A percentile compares a stretch with the other conserved stretches of the same genome.
phyloP scores from a whole-genome alignment of 2,329 filamentous ascomycete species.

The Lomentospora prolificans region DNA sequence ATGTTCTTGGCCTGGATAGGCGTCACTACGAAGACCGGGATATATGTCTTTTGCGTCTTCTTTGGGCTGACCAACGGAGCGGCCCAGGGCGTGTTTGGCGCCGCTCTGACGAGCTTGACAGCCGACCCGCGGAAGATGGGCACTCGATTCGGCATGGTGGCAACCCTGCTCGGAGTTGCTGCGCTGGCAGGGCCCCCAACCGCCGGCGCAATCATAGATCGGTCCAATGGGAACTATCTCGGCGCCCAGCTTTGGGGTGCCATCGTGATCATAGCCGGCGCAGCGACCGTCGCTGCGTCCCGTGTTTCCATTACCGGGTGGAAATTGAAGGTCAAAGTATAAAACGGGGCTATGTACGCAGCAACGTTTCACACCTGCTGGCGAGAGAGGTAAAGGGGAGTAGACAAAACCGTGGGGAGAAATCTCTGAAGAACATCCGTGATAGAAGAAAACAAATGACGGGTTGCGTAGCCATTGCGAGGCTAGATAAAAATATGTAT shows the following conservation, averaged over 20 bases:
- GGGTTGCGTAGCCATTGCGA: too few species aligned
- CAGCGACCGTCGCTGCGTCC: conserved; percentile 22
- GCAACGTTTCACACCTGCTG: neutral
- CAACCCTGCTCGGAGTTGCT: conserved; percentile 29
- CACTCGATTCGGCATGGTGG: conserved; percentile 35
- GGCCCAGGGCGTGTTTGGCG: conserved; percentile 30
- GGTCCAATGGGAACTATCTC: conserved; percentile 26
- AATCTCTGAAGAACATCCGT: too few species aligned
- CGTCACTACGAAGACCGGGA: conserved; percentile 28
- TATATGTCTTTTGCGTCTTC: conserved; percentile 33
- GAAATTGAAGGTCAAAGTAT: conserved; percentile 25
- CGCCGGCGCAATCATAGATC: conserved; percentile 34
- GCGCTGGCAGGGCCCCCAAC: conserved; percentile 34
- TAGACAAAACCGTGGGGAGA: too few species aligned
- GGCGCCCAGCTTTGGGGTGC: conserved; percentile 39
- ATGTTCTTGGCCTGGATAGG: conserved; percentile 47
- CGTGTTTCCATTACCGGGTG: conserved; percentile 24
- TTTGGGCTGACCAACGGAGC: conserved; percentile 34
- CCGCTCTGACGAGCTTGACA: conserved; percentile 31
- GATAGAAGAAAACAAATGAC: too few species aligned
- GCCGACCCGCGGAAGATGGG: conserved; percentile 33
- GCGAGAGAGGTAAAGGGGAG: neutral
- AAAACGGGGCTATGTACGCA: neutral
- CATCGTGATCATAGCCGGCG: conserved; percentile 25
- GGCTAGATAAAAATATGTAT: too few species aligned